Evolutionary conservation across 1,139 yeast species (phyloP).

Genomic region (Nakaseomyces uthaithaninus): DNA sequence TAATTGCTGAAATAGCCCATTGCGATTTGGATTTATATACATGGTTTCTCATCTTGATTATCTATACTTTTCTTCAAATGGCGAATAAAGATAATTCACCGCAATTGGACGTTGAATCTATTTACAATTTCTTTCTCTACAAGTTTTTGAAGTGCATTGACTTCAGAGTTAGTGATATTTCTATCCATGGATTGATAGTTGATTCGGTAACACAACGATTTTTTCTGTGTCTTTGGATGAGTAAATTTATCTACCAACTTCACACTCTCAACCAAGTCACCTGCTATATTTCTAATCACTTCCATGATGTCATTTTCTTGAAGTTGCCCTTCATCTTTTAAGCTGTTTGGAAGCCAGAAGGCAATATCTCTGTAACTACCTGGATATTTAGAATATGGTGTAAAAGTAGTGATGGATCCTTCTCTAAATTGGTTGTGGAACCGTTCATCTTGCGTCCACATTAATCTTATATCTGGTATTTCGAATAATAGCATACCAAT

Average conservation of each 20-base stretch:
- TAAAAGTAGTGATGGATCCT: conserved; percentile 63
- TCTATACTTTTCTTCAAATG: too few species aligned
- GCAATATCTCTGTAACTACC: conserved; percentile 82
- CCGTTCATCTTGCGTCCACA: conserved; percentile 83
- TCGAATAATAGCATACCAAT: conserved; percentile 93
- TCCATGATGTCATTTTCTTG: conserved; percentile 95
- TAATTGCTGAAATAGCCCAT: too few species aligned
- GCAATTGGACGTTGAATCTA: conserved; percentile 51
- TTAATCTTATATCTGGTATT: conserved; percentile 86
- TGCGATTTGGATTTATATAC: too few species aligned
- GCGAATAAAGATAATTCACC: too few species aligned
- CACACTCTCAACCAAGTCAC: conserved; percentile 85
- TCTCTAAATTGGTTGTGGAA: conserved; percentile 63
- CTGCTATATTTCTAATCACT: conserved; percentile 73
- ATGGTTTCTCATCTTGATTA: too few species aligned
- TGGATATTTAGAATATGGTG: conserved; percentile 87
- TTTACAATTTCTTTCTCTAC: conserved; percentile 50
- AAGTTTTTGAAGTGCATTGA: conserved; percentile 58
- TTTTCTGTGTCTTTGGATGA: conserved; percentile 73
- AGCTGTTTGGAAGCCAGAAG: conserved; percentile 64
- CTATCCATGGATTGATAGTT: conserved; percentile 96
- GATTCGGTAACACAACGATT: conserved; percentile 79
- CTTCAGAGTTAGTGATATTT: conserved; percentile 72
- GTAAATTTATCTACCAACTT: conserved; percentile 68
- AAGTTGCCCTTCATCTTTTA: conserved; percentile 33